These are phyloP conservation scores for Tolypocladium tundrense DNA, from an alignment of 2,329 filamentous ascomycete species.

Conservation along the genomic window DNA sequence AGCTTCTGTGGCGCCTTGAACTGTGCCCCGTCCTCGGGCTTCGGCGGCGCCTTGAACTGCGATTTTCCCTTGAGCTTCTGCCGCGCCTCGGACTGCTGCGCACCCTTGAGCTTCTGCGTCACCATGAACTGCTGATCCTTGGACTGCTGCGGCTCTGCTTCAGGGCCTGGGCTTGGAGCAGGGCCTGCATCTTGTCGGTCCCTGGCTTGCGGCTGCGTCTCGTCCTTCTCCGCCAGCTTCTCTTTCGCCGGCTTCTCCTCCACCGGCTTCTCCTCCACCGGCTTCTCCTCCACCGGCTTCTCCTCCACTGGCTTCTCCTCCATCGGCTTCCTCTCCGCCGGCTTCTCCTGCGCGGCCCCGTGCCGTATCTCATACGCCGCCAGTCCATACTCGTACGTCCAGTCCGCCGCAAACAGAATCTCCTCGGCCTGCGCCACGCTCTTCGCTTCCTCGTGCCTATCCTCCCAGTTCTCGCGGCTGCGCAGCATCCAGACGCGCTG, in stretches of 20 bases:
- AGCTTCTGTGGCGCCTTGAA: too few species aligned
- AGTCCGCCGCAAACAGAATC: conserved; percentile 15
- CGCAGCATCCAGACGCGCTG: not conserved
- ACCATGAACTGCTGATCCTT: not conserved
- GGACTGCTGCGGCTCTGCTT: not conserved
- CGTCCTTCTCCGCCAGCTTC: not conserved
- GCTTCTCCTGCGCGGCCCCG: not conserved
- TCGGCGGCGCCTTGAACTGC: not conserved
- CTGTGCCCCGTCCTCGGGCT: not conserved
- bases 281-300: not conserved
- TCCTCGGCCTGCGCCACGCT: conserved; percentile 11
- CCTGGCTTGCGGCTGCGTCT: not conserved
- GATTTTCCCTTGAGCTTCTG: not conserved
- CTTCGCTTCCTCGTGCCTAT: conserved; percentile 1
- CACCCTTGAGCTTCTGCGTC: not conserved
- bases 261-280: not conserved
- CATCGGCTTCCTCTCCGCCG: not conserved
- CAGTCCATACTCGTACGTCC: conserved; percentile 15
- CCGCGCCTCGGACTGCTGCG: not conserved
- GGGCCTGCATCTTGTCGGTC: not conserved
- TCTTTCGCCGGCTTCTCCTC: too few species aligned
- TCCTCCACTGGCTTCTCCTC: too few species aligned
- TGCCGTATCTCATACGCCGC: conserved; percentile 11
- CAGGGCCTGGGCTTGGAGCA: not conserved
- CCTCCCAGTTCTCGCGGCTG: conserved; percentile 2